A percentile compares a stretch with the other conserved stretches of the same genome.
Conservation (phyloP, 805 yeast genomes). For the Millerozyma acaciae region DNA sequence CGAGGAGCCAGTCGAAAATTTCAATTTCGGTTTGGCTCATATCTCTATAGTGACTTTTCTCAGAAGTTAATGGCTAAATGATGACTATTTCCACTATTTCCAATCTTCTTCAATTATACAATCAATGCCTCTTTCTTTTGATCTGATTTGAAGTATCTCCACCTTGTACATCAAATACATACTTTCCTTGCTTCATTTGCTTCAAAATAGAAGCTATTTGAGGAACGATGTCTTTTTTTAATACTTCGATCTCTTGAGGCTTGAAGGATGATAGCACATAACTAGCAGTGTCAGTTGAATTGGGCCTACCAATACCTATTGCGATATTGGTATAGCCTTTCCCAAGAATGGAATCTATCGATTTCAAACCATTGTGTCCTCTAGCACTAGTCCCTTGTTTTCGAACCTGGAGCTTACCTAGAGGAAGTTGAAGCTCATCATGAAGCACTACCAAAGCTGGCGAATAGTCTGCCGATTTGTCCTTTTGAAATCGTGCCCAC, state of each 20-base stretch:
- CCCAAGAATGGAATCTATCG: conserved; percentile 47
- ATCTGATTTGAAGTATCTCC: not conserved
- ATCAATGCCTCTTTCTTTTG: conserved; percentile 1
- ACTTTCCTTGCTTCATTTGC: conserved; percentile 21
- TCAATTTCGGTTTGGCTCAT: too few species aligned
- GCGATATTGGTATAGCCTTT: conserved; percentile 60
- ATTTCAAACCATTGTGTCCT: conserved; percentile 82
- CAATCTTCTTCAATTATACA: too few species aligned
- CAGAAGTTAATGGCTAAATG: too few species aligned
- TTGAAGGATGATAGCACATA: conserved; percentile 61
- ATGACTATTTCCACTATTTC: too few species aligned
- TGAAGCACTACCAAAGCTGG: conserved; percentile 58
- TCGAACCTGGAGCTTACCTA: conserved; percentile 66
- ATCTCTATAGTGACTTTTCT: too few species aligned
- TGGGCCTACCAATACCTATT: conserved; percentile 76
- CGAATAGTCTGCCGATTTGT: conserved; percentile 15
- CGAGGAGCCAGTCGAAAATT: too few species aligned
- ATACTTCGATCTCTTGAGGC: conserved; percentile 37
- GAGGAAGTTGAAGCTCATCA: conserved; percentile 68
- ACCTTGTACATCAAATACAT: conserved; percentile 7
- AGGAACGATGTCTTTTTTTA: conserved; percentile 41
- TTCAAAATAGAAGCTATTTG: conserved; percentile 35
- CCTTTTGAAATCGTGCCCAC: conserved; percentile 35
- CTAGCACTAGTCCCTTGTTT: conserved; percentile 58
- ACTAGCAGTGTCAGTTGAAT: conserved; percentile 48